Conservation (phyloP, 768 basidiomycete species). For the Tulasnella sp. region DNA sequence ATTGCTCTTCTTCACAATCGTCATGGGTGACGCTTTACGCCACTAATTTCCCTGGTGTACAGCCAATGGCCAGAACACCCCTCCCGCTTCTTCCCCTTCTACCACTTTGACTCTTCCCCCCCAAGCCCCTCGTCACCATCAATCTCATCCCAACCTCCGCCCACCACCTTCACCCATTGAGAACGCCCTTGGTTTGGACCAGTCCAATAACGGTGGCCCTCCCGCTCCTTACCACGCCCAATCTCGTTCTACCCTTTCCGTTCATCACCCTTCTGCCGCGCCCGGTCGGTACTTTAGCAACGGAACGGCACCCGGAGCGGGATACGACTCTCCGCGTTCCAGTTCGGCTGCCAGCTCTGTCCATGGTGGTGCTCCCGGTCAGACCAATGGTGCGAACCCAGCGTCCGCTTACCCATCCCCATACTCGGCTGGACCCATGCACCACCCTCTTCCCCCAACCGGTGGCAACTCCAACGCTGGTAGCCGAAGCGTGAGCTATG, state of each 20-base stretch:
- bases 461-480: slow-evolving; percentile 36
- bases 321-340: slow-evolving; percentile 38
- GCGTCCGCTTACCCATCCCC: slow-evolving; percentile 45
- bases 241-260: background rate
- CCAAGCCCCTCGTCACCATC: slow-evolving; percentile 23
- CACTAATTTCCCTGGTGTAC: background rate
- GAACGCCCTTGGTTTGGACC: slow-evolving; percentile 20
- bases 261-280: background rate
- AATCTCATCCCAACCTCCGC: slow-evolving; percentile 14
- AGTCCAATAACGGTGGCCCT: slow-evolving; percentile 5
- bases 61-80: background rate
- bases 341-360: slow-evolving; percentile 46
- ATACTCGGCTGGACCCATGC: slow-evolving; percentile 48
- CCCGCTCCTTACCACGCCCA: background rate
- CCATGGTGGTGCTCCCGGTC: slow-evolving; percentile 51
- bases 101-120: slow-evolving; percentile 26
- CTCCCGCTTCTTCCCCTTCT: slow-evolving; percentile 18
- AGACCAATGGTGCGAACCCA: slow-evolving; percentile 38
- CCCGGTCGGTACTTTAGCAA: background rate
- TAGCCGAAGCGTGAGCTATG: slow-evolving; percentile 32
- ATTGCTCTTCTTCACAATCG: background rate
- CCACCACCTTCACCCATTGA: slow-evolving; percentile 20
- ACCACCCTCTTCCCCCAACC: slow-evolving; percentile 44
- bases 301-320: background rate
- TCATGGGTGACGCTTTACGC: background rate